Evolutionary conservation across 805 yeast genomes (phyloP).

Genomic region (Myxozyma geophila): DNA sequence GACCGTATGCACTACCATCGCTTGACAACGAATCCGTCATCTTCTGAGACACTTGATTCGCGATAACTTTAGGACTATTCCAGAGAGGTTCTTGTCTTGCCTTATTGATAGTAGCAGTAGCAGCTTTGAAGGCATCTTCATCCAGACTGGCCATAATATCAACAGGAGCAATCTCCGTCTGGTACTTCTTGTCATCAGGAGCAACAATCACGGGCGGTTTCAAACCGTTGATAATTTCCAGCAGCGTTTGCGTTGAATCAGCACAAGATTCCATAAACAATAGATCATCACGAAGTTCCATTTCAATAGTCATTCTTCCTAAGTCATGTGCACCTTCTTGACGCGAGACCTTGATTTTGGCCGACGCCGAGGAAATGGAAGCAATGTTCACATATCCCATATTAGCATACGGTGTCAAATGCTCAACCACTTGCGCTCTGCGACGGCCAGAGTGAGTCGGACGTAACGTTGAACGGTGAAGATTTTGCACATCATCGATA

Average conservation of each 20-base stretch:
- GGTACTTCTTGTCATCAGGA: conserved; percentile 63
- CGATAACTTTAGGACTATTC: not conserved
- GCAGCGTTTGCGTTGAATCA: conserved; percentile 76
- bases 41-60: not conserved
- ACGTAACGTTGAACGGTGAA: conserved; percentile 43
- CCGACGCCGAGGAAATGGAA: conserved; percentile 38
- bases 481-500: conserved; percentile 62
- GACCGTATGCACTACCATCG: not conserved
- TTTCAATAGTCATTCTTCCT: conserved; percentile 24
- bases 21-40: not conserved
- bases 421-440: conserved; percentile 34
- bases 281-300: conserved; percentile 42
- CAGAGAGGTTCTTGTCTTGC: conserved; percentile 3
- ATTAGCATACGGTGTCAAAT: conserved; percentile 48
- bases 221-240: conserved; percentile 70
- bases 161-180: conserved; percentile 44
- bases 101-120: not conserved
- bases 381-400: conserved; percentile 64
- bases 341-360: conserved; percentile 13
- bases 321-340: conserved; percentile 32
- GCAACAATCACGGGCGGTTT: conserved; percentile 65
- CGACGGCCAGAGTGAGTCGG: conserved; percentile 1
- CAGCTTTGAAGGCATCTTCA: conserved; percentile 43
- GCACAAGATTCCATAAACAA: conserved; percentile 59
- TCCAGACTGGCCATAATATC: conserved; percentile 53